Conservation (phyloP, 2,329 filamentous ascomycete species). For the Phaeosphaeriaceae sp. region DNA sequence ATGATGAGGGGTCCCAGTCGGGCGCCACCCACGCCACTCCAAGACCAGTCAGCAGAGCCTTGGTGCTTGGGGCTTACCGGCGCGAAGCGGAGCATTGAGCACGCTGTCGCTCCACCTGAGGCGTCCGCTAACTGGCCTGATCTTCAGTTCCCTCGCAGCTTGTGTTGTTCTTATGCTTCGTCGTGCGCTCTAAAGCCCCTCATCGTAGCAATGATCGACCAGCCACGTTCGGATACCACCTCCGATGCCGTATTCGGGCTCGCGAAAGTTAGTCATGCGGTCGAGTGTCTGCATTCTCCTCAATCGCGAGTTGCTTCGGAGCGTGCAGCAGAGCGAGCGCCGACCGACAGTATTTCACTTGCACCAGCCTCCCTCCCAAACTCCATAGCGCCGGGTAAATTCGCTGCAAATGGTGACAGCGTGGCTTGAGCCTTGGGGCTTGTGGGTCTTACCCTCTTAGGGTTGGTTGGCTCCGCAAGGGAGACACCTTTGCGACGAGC, state of each 20-base stretch:
- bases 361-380: slow-evolving; percentile 26
- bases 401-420: slow-evolving; percentile 29
- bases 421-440: slow-evolving; percentile 38
- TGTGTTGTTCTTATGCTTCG: slow-evolving; percentile 26
- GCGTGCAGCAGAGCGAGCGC: slow-evolving; percentile 23
- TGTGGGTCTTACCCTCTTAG: slow-evolving; percentile 30
- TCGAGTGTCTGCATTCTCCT: slow-evolving; percentile 22
- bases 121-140: slow-evolving; percentile 26
- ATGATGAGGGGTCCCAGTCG: slow-evolving; percentile 25
- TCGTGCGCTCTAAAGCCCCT: slow-evolving; percentile 35
- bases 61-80: slow-evolving; percentile 23
- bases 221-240: slow-evolving; percentile 15
- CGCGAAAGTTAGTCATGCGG: slow-evolving; percentile 17
- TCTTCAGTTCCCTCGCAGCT: slow-evolving; percentile 28
- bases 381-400: slow-evolving; percentile 28
- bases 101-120: slow-evolving; percentile 18
- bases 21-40: slow-evolving; percentile 44
- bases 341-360: slow-evolving; percentile 23
- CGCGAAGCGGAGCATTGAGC: slow-evolving; percentile 27
- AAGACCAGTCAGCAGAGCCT: slow-evolving; percentile 25
- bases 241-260: slow-evolving; percentile 10
- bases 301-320: slow-evolving; percentile 25
- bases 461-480: slow-evolving; percentile 15
- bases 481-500: slow-evolving; percentile 12
- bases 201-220: slow-evolving; percentile 34